Evolutionary conservation across 306 rosid genomes (phyloP).

Genomic region (Cicer yamashitae): DNA sequence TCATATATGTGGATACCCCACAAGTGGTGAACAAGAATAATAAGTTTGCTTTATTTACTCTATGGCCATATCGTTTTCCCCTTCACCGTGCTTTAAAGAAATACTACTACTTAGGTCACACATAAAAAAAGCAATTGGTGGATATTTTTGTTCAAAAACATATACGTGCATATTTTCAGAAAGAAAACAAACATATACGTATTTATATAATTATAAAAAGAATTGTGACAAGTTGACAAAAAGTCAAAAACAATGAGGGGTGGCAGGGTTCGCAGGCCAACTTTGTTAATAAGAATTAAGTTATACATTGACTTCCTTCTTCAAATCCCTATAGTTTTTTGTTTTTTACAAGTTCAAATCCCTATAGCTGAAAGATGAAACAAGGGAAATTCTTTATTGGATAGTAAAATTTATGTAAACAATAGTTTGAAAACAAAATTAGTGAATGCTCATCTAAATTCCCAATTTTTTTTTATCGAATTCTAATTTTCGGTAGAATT

Average conservation of each 20-base stretch:
- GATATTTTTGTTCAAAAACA: neutral
- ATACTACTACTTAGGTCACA: neutral
- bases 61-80: slow-evolving; percentile 1
- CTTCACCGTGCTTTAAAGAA: slow-evolving; percentile 26
- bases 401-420: no score
- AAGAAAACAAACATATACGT: no score
- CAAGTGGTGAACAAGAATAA: slow-evolving; percentile 46
- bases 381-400: neutral
- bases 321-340: neutral
- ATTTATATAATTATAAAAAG: neutral
- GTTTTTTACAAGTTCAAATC: neutral
- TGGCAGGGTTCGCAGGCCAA: neutral
- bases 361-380: neutral
- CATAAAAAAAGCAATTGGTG: slow-evolving; percentile 15
- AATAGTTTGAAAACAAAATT: no score
- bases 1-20: slow-evolving; percentile 43
- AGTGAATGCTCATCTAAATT: no score
- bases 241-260: neutral
- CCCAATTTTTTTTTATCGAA: no score
- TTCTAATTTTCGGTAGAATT: no score
- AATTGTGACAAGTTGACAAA: slow-evolving; percentile 7
- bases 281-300: neutral
- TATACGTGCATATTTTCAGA: no score
- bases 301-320: neutral
- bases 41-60: slow-evolving; percentile 42